Conservation (phyloP, 495 filamentous ascomycete species). For the Neurospora hispaniola region DNA sequence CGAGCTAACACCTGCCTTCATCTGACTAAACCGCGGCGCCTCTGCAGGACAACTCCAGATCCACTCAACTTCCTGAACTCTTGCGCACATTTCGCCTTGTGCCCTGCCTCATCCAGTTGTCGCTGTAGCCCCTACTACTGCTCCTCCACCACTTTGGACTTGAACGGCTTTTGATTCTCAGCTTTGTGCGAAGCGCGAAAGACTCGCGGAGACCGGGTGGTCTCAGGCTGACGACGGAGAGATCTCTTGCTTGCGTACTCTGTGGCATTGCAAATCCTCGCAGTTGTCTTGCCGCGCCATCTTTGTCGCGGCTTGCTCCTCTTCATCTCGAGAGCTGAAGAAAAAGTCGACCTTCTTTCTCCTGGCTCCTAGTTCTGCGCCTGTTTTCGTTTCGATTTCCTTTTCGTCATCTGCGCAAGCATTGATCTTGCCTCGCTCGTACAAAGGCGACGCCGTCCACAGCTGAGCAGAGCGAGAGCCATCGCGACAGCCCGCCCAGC, state of each 20-base stretch:
- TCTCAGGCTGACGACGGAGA: not conserved
- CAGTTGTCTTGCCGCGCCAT: not conserved
- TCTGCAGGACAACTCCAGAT: not conserved
- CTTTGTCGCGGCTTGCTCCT: not conserved
- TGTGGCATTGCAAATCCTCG: not conserved
- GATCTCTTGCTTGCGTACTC: not conserved
- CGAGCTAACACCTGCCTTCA: not conserved
- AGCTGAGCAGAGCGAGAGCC: not conserved
- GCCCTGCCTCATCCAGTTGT: slow-evolving; percentile 4
- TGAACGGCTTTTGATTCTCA: not conserved
- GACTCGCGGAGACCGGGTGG: not conserved
- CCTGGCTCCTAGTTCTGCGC: not conserved
- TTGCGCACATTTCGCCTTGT: slow-evolving; percentile 3
- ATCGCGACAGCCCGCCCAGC: not conserved
- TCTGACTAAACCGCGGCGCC: not conserved
- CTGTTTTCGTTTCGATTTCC: not conserved
- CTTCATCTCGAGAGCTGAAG: not conserved
- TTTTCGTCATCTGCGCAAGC: not conserved
- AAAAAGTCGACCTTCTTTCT: not conserved
- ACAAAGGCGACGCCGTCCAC: not conserved
- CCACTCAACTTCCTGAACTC: not conserved
- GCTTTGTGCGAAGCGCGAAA: not conserved
- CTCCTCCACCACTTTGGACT: not conserved
- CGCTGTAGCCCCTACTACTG: not conserved
- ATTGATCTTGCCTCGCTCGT: not conserved